A percentile compares a stretch with the other conserved stretches of the same genome.
These are phyloP conservation scores for Fraxinus nigra DNA, from an alignment of 305 asterid species.

Conservation along the genomic window DNA sequence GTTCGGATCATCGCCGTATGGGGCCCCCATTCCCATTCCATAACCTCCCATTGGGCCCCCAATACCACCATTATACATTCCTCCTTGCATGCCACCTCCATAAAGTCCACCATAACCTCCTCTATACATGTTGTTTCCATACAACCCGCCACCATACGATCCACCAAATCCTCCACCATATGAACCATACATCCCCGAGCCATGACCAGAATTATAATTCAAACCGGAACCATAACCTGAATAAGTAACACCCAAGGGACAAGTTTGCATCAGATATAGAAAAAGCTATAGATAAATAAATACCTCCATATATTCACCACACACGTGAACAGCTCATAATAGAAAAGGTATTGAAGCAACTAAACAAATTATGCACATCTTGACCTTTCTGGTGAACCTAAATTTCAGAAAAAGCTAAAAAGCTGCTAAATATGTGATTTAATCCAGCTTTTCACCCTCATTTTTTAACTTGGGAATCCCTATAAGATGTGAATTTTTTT, in stretches of 20 bases:
- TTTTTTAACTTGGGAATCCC: background rate
- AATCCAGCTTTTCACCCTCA: background rate
- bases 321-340: background rate
- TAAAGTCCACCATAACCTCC: conserved; percentile 84
- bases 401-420: background rate
- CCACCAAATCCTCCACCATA: conserved; percentile 59
- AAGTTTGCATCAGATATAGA: conserved; percentile 22
- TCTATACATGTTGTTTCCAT: conserved; percentile 79
- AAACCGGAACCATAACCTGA: conserved; percentile 68
- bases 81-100: conserved; percentile 74
- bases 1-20: conserved; percentile 86
- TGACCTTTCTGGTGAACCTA: background rate
- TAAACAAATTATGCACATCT: background rate
- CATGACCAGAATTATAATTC: conserved; percentile 68
- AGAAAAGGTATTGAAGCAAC: background rate
- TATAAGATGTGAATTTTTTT: background rate
- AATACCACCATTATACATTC: conserved; percentile 64
- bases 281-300: background rate
- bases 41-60: conserved; percentile 80
- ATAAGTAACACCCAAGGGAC: conserved; percentile 18
- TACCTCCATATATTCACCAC: background rate
- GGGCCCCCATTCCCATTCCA: conserved; percentile 86
- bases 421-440: background rate
- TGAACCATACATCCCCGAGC: conserved; percentile 53
- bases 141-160: conserved; percentile 75